Conservation (phyloP, 176 grass and related monocot genomes). For the Chrysopogon serrulatus region DNA sequence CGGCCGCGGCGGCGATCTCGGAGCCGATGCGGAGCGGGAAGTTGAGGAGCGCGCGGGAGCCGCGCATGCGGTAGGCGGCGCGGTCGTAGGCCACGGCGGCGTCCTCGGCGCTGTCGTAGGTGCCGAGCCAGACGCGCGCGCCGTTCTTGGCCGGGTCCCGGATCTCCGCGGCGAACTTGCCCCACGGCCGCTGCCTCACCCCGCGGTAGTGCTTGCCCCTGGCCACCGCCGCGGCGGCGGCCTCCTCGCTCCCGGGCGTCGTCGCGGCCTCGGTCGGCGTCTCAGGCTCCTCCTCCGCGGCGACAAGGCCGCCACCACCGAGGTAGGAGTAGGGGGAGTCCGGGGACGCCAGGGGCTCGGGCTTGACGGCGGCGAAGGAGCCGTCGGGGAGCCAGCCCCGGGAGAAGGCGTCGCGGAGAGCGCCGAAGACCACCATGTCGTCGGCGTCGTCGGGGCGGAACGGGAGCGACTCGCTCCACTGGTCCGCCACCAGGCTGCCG, state of each 20-base stretch:
- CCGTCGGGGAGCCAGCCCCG: conserved; percentile 70
- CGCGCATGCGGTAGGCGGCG: conserved; percentile 86
- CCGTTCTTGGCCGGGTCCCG: conserved; percentile 77
- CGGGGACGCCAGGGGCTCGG: conserved; percentile 27
- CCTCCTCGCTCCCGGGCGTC: conserved; percentile 1
- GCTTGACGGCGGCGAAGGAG: conserved; percentile 51
- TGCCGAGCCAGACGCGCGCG: conserved; percentile 83
- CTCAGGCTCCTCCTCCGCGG: neutral
- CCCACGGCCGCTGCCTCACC: conserved; percentile 65
- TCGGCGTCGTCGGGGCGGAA: conserved; percentile 75
- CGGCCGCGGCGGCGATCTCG: conserved; percentile 12
- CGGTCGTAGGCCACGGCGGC: conserved; percentile 80
- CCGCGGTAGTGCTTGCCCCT: conserved; percentile 72
- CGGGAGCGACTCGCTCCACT: conserved; percentile 75
- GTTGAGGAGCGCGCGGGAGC: conserved; percentile 84
- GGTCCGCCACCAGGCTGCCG: conserved; percentile 59
- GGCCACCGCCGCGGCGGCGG: neutral
- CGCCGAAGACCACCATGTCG: conserved; percentile 78
- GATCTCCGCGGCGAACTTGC: conserved; percentile 68
- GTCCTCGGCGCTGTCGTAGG: conserved; percentile 74
- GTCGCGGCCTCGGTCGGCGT: neutral
- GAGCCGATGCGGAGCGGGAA: conserved; percentile 79
- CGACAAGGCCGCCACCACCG: neutral
- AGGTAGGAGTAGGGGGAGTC: neutral
- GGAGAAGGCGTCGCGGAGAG: conserved; percentile 69